phyloP scores from a whole-genome alignment of 2,329 filamentous ascomycete species.

The Venturia carpophila region DNA sequence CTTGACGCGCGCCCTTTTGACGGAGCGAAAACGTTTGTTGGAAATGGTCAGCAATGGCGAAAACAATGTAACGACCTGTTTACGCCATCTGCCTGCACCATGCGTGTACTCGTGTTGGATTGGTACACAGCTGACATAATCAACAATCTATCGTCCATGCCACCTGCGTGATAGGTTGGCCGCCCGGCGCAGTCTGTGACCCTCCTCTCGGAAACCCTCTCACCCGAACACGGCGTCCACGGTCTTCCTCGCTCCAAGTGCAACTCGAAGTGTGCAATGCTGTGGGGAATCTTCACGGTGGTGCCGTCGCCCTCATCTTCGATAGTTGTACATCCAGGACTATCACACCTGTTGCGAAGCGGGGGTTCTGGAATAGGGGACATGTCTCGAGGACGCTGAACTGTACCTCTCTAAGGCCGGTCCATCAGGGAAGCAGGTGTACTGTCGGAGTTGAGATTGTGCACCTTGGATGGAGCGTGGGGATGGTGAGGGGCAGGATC shows the following conservation, averaged over 20 bases:
- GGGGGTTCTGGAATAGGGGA: conserved; percentile 37
- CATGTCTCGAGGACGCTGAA: conserved; percentile 38
- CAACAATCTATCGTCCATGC: neutral
- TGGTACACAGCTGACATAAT: neutral
- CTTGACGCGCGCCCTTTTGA: neutral
- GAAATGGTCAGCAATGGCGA: neutral
- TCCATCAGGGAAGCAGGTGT: conserved; percentile 33
- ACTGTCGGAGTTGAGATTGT: conserved; percentile 39
- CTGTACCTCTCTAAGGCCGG: conserved; percentile 39
- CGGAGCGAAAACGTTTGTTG: neutral
- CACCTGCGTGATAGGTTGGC: too few relatives aligned
- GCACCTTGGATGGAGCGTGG: conserved; percentile 36
- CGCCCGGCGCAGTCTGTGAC: neutral
- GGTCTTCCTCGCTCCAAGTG: conserved; percentile 39
- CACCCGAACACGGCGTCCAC: conserved; percentile 30
- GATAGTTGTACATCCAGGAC: conserved; percentile 45
- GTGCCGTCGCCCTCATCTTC: conserved; percentile 46
- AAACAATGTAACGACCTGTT: neutral
- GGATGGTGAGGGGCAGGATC: conserved; percentile 35
- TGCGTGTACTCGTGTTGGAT: too few relatives aligned
- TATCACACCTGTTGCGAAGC: conserved; percentile 26
- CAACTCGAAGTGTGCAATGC: conserved; percentile 40
- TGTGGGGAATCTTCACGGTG: conserved; percentile 45
- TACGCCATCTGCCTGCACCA: neutral
- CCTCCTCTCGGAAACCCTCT: conserved; percentile 25